Evolutionary conservation across 305 asterid genomes (phyloP), one percentile per base, ranked within the genome.

Genomic region (Fraxinus floribunda): DNA sequence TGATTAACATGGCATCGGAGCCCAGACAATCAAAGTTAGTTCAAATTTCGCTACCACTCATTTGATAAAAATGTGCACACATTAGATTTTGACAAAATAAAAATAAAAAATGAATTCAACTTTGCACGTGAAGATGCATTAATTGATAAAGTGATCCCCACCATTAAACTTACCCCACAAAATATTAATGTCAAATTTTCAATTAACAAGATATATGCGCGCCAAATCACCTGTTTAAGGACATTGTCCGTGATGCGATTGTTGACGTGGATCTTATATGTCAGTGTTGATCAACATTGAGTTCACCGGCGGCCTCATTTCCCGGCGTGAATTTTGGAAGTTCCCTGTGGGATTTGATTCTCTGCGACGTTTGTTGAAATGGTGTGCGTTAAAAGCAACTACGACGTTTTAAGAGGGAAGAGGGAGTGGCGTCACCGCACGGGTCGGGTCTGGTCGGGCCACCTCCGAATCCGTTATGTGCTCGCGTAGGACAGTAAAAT

Each of bases 171-270:
- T 49, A 49, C 18, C 60, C 60, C n/a, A 13, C 60, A 57, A 73
- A 34, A 34, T 16, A 34, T 22, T 4, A 2, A 16, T 35, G 6
- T 18, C 36, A 22, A 24, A 5, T 32, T 73, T 18, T n/a, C 68
- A 16, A 49, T 49, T 16, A 16, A 49, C n/a, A 49, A 49, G 60
- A 39, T 18, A 24, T 29, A 36, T n/a, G 80, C 16, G 76, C 49
- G 70, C 74, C 68, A 57, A 15, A 41, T 7, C 4, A 94, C 98
- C 97, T 93, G 99, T 80, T 89, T 91, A 86, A 91, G 97, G 86
- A 95, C 94, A 88, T 89, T 90, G 84, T 93, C 91, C 8, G 97
- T 98, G 83, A 94, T 94, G 29, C 95, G 94, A 79, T 92, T 89
- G 82, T 93, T 97, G 24, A 92, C 95, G 75, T 86, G 35, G 85